Evolutionary conservation across 306 rosid genomes (phyloP).

Genomic region (Inga laurina): DNA sequence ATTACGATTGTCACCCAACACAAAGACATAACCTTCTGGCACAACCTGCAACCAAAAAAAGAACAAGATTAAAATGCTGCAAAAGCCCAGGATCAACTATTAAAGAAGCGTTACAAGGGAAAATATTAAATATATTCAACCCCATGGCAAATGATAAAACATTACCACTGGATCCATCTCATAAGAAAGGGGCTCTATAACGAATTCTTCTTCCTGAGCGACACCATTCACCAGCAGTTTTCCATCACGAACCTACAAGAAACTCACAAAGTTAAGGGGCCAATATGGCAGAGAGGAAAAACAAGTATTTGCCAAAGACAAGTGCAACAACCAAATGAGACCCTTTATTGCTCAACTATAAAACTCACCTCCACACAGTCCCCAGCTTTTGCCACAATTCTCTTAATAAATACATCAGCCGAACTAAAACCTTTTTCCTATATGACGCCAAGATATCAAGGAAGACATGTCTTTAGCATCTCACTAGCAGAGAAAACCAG

Average conservation of each 20-base stretch:
- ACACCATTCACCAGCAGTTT: conserved; percentile 76
- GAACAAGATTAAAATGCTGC: conserved; percentile 2
- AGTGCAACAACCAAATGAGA: neutral
- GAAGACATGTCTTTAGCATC: conserved; percentile 20
- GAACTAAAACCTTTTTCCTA: conserved; percentile 72
- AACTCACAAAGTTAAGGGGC: conserved; percentile 14
- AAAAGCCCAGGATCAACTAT: conserved; percentile 3
- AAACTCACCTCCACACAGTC: conserved; percentile 75
- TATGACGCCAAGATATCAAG: conserved; percentile 24
- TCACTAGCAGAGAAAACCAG: neutral
- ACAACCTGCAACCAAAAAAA: conserved; percentile 63
- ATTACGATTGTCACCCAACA: conserved; percentile 96
- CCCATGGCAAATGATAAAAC: neutral
- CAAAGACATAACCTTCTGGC: conserved; percentile 91
- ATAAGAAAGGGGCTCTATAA: conserved; percentile 80
- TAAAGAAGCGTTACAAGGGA: neutral
- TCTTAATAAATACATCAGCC: conserved; percentile 74
- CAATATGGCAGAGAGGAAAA: neutral
- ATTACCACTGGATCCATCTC: conserved; percentile 77
- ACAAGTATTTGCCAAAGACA: neutral
- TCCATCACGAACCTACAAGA: conserved; percentile 68
- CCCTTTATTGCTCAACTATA: neutral
- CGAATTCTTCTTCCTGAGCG: conserved; percentile 70
- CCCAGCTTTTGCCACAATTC: conserved; percentile 95
- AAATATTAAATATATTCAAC: neutral